These are phyloP conservation scores for Lentinula lateritia DNA, from an alignment of 768 basidiomycete genomes.

Conservation along the genomic window DNA sequence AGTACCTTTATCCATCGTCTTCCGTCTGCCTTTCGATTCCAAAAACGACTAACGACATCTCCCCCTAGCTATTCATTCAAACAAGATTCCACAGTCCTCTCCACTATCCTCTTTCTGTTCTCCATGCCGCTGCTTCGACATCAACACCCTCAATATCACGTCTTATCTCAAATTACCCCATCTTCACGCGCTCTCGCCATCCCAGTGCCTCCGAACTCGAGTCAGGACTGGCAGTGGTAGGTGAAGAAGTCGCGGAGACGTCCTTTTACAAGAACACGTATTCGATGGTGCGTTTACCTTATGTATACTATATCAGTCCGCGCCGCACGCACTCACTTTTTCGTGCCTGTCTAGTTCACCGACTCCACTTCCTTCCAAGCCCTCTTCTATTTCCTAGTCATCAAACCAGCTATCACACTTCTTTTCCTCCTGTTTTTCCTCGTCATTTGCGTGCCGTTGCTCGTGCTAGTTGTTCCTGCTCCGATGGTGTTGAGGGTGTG, in stretches of 20 bases:
- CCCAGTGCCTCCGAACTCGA: conserved; percentile 47
- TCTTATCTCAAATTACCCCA: conserved; percentile 34
- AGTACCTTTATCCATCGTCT: conserved; percentile 9
- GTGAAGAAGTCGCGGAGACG: conserved; percentile 41
- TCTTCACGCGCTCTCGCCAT: conserved; percentile 62
- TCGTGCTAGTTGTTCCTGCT: conserved; percentile 59
- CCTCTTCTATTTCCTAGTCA: conserved; percentile 83
- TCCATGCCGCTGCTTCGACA: conserved; percentile 43
- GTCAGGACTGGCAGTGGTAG: conserved; percentile 23
- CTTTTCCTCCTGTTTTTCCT: conserved; percentile 52
- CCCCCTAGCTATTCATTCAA: conserved; percentile 56
- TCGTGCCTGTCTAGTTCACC: conserved; percentile 48
- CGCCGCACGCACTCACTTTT: neutral
- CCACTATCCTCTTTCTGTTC: conserved; percentile 42
- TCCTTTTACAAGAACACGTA: conserved; percentile 82
- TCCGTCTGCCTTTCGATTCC: neutral
- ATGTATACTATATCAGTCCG: too few species aligned
- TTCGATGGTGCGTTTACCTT: conserved; percentile 56
- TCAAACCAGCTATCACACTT: conserved; percentile 78
- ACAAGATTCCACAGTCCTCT: conserved; percentile 64
- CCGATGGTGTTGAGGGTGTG: conserved; percentile 63
- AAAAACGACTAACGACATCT: neutral
- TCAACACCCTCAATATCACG: neutral
- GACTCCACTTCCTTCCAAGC: conserved; percentile 81
- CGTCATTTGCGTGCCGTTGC: conserved; percentile 49